phyloP scores from a whole-genome alignment of 352 stramenopile species.

The Saprolegnia parasitica region DNA sequence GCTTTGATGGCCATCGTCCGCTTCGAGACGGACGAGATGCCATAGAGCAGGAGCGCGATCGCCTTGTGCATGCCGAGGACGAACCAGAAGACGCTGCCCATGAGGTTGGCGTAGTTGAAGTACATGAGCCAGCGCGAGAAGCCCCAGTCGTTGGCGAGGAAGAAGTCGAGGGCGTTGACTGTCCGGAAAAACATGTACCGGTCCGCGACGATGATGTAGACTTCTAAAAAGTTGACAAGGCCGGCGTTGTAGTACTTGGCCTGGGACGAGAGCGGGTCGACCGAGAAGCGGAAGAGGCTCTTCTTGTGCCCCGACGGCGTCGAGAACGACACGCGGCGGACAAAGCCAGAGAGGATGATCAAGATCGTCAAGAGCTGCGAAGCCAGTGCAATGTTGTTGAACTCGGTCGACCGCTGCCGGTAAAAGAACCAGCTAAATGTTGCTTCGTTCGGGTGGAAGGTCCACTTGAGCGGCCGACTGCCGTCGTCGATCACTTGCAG shows the following conservation, averaged over 20 bases:
- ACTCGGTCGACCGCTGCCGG: background rate
- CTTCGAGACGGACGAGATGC: background rate
- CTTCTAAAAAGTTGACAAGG: background rate
- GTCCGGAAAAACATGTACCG: constrained; percentile 4
- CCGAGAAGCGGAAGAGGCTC: background rate
- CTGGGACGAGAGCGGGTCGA: background rate
- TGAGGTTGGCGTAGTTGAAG: constrained; percentile 10
- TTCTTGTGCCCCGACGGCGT: background rate
- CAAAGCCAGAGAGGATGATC: background rate
- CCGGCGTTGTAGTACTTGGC: constrained; percentile 3
- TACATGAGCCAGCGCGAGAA: background rate
- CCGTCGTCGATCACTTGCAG: background rate
- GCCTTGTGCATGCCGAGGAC: background rate
- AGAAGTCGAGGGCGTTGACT: background rate
- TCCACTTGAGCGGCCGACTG: background rate
- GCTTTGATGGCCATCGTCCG: background rate
- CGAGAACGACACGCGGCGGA: background rate
- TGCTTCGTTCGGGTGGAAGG: background rate
- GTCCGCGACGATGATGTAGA: constrained; percentile 1
- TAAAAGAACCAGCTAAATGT: background rate
- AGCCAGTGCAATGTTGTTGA: background rate
- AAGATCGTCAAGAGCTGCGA: background rate
- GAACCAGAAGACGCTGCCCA: constrained; percentile 9
- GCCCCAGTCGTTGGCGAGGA: background rate
- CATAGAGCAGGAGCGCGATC: background rate